Conservation (phyloP, 1,139 yeast species). For the Candida neerlandica region DNA sequence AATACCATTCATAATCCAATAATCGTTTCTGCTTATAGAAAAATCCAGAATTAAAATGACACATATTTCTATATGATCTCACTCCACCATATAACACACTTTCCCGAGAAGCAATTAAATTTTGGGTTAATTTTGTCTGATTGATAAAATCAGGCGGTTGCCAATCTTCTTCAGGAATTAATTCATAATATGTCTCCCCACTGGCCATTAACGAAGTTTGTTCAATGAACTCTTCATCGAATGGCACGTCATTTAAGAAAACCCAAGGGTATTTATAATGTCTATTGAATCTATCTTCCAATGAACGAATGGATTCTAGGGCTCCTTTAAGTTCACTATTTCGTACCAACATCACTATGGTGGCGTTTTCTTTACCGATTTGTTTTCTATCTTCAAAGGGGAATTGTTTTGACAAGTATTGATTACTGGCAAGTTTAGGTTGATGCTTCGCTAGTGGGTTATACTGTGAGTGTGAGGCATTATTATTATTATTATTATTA, state of each 20-base stretch:
- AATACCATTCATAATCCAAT: conserved; percentile 46
- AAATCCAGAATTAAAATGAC: conserved; percentile 50
- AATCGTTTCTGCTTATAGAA: conserved; percentile 45
- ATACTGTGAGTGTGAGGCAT: conserved; percentile 5
- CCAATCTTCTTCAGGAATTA: conserved; percentile 48
- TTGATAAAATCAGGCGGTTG: conserved; percentile 43
- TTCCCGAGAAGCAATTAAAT: conserved; percentile 26
- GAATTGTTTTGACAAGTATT: conserved; percentile 36
- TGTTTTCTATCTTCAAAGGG: conserved; percentile 35
- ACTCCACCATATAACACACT: conserved; percentile 45
- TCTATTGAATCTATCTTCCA: conserved; percentile 50
- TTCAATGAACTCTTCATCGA: conserved; percentile 42
- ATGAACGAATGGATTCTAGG: conserved; percentile 43
- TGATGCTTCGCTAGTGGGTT: conserved; percentile 14
- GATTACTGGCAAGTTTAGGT: conserved; percentile 46
- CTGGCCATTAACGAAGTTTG: conserved; percentile 83
- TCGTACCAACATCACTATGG: conserved; percentile 49
- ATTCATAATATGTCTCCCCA: conserved; percentile 59
- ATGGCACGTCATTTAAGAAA: conserved; percentile 47
- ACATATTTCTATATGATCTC: conserved; percentile 49
- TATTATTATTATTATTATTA: too few species aligned
- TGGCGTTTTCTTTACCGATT: conserved; percentile 53
- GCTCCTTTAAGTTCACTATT: conserved; percentile 47
- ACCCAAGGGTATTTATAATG: conserved; percentile 52
- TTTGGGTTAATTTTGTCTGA: conserved; percentile 27